Evolutionary conservation across 139 green algal species (phyloP).

Genomic region (Chlorella sorokiniana): DNA sequence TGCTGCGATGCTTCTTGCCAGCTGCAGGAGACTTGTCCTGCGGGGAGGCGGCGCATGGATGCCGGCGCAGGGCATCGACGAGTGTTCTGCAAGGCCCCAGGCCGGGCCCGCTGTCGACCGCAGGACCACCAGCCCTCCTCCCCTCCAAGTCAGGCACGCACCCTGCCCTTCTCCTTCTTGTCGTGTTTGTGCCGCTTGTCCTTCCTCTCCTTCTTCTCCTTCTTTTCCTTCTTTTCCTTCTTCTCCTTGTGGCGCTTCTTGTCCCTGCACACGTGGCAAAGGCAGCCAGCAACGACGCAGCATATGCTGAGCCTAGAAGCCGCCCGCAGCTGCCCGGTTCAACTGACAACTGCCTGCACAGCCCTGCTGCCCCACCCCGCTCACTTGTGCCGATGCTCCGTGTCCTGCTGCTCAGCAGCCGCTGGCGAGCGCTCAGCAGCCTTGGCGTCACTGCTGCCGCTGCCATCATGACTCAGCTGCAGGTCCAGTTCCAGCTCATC

Average conservation of each 20-base stretch:
- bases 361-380: no score
- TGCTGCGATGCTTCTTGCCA: no score
- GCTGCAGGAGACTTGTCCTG: no score
- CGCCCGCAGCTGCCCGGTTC: no score
- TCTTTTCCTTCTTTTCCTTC: constrained; percentile 33
- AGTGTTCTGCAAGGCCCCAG: neutral
- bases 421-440: neutral
- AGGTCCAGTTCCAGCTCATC: constrained; percentile 9
- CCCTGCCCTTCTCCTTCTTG: constrained; percentile 2
- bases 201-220: constrained; percentile 32
- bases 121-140: neutral
- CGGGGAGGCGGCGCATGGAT: no score
- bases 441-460: neutral
- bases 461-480: neutral
- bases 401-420: neutral
- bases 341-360: no score
- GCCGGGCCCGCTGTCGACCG: neutral
- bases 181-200: constrained; percentile 33
- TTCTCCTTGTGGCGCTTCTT: constrained; percentile 6
- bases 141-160: neutral
- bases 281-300: neutral
- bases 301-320: neutral
- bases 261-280: neutral
- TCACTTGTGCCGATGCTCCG: neutral
- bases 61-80: no score